Conservation (phyloP, 768 basidiomycete genomes). For the Scleroderma citrinum region DNA sequence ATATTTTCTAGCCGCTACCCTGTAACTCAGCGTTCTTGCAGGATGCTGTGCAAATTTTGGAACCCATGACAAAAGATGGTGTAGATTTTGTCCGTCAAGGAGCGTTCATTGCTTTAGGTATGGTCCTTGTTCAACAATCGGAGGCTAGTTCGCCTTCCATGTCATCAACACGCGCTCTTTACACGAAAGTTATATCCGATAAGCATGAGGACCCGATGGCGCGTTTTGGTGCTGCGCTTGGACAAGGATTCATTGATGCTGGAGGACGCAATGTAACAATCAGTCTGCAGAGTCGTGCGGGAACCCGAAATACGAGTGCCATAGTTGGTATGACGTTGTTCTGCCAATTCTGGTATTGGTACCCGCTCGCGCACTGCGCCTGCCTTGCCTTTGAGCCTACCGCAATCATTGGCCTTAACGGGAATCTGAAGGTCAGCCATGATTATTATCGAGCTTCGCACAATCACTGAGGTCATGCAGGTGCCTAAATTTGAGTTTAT, state of each 20-base stretch:
- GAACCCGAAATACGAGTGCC: constrained; percentile 87
- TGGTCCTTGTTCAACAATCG: constrained; percentile 95
- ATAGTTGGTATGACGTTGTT: constrained; percentile 98
- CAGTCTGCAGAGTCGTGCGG: constrained; percentile 87
- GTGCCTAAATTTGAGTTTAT: constrained; percentile 90
- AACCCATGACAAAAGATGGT: constrained; percentile 97
- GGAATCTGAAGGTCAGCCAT: constrained; percentile 66
- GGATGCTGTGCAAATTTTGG: constrained; percentile 94
- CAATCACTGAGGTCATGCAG: constrained; percentile 32
- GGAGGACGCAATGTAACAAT: constrained; percentile 96
- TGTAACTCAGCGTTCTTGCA: constrained; percentile 24
- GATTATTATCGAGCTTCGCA: neutral
- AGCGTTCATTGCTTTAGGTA: constrained; percentile 90
- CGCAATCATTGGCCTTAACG: constrained; percentile 87
- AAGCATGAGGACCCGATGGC: constrained; percentile 99
- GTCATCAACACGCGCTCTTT: constrained; percentile 74
- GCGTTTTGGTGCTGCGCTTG: constrained; percentile 92
- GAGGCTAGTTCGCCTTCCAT: constrained; percentile 84
- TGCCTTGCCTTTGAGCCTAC: constrained; percentile 94
- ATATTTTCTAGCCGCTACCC: neutral
- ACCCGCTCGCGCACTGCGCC: constrained; percentile 90
- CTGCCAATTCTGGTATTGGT: constrained; percentile 99
- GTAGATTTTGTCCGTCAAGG: constrained; percentile 99
- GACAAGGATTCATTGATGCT: constrained; percentile 96
- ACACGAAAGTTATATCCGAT: constrained; percentile 85